Conservation (phyloP, 495 filamentous ascomycete species). For the Amphirosellinia nigrospora region DNA sequence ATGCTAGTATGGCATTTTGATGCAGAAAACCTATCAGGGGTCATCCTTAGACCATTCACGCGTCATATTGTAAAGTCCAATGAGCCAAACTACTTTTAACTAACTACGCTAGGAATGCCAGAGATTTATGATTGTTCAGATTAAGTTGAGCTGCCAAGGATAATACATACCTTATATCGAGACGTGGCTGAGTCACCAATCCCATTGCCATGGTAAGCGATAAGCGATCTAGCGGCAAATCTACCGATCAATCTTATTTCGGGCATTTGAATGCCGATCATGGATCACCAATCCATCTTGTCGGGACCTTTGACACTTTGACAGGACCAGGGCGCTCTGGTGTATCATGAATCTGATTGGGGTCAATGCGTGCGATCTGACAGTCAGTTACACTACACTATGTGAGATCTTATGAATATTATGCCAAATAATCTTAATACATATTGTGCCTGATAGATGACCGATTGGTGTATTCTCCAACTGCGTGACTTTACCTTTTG, state of each 20-base stretch:
- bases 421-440: not conserved
- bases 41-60: not conserved
- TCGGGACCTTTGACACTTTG: not conserved
- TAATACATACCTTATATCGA: not conserved
- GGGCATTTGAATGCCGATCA: constrained; percentile 9
- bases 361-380: too few species aligned
- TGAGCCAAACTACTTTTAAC: not conserved
- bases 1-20: constrained; percentile 1
- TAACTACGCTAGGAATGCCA: not conserved
- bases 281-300: not conserved
- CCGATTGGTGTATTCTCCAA: not conserved
- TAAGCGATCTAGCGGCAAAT: constrained; percentile 13
- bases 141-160: constrained; percentile 1
- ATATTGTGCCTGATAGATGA: not conserved
- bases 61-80: not conserved
- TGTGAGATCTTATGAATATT: not conserved
- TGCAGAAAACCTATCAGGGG: constrained; percentile 10
- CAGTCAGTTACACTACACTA: too few species aligned
- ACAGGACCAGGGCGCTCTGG: not conserved
- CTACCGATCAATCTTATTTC: constrained; percentile 2
- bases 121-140: not conserved
- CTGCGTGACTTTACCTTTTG: not conserved
- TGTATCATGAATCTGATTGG: not conserved
- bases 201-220: constrained; percentile 10
- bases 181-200: not conserved